Evolutionary conservation across 768 basidiomycete species (phyloP), one percentile per base, ranked within the genome.

Genomic region (Lentinula edodes): DNA sequence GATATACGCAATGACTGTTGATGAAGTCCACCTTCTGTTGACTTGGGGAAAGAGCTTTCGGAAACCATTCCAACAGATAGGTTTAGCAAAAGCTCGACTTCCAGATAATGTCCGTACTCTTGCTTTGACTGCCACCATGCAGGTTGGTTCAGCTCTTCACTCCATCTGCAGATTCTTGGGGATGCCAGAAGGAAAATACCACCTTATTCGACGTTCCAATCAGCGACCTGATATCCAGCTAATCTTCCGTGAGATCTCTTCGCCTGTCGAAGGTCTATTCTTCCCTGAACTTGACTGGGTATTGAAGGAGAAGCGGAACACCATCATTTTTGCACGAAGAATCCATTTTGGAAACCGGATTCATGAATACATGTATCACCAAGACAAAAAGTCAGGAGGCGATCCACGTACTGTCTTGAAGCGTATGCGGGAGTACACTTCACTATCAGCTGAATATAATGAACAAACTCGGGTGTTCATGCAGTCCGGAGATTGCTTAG

Each of bases 281-380:
- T 72, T 72, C 60, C 68, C 66, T 0, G 64, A 71, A 45, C 63
- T 73, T n/a, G 61, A 60, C 13, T 73, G 70, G 73, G 55, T 74
- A 20, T n/a, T 74, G 5, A 48, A 62, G 0, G 50, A 45, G 5
- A 46, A 50, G 3, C 28, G 61, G 41, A 68, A 67, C 18, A 72
- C 67, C 0, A 58, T 74, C 9, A 66, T 75, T 2, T 75, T 73
- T 50, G 66, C 67, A 57, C 61, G 65, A 13, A 34, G 8, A 7
- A 50, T 50, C 52, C 5, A 23, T 6, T 32, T 53, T 53, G 52
- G 32, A 2, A 8, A 10, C 16, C 15, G 16, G n/a, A 8, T 53
- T n/a, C 52, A 20, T 20, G 20, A n/a, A 20, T 50, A 23, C 48
- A 6, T 53, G 8, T 35, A 36, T 53, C 35, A 35, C 34, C 7